Evolutionary conservation across 345 rosid genomes (phyloP).

Genomic region (Firmiana major): DNA sequence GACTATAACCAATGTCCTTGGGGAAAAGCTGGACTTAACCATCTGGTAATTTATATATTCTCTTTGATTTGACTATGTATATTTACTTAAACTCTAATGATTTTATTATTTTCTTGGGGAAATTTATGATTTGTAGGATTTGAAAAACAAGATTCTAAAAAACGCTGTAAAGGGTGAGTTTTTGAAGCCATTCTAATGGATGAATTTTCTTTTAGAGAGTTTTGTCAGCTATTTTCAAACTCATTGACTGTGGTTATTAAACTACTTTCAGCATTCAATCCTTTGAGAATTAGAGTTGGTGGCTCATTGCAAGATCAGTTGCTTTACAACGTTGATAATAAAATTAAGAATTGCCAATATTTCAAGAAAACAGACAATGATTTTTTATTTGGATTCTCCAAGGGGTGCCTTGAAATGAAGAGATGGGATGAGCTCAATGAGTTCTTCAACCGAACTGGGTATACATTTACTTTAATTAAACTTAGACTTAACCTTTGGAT

Average conservation of each 20-base stretch:
- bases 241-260: no score
- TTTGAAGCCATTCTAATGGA: neutral
- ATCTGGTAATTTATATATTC: constrained; percentile 31
- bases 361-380: constrained; percentile 16
- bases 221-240: neutral
- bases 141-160: neutral
- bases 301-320: constrained; percentile 55
- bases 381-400: constrained; percentile 47
- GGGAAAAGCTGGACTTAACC: constrained; percentile 48
- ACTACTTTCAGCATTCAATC: constrained; percentile 37
- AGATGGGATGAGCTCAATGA: constrained; percentile 54
- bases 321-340: constrained; percentile 29
- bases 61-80: no score
- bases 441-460: constrained; percentile 43
- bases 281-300: constrained; percentile 26
- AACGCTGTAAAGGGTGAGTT: constrained; percentile 22
- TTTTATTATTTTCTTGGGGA: neutral
- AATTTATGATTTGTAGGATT: neutral
- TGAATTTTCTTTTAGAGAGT: neutral
- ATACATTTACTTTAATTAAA: neutral
- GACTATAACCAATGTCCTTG: constrained; percentile 60
- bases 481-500: neutral
- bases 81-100: neutral
- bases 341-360: constrained; percentile 25
- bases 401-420: constrained; percentile 39